Conservation (phyloP, 2,329 filamentous ascomycete genomes). For the Fusarium setosum region DNA sequence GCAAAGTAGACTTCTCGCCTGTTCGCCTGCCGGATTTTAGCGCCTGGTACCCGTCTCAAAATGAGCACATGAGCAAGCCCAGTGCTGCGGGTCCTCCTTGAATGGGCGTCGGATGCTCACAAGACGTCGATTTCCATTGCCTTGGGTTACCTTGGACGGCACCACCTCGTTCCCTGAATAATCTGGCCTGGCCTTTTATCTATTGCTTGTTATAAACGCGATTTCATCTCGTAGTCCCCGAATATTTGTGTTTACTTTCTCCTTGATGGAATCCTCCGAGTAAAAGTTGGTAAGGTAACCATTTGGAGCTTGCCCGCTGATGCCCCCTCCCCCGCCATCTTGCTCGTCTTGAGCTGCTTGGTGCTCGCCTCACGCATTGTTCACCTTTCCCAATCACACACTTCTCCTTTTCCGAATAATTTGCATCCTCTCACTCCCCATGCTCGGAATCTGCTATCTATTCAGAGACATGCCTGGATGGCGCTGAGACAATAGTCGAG, state of each 20-base stretch:
- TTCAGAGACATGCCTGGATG: conserved; percentile 29
- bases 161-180: conserved; percentile 3
- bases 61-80: conserved; percentile 61
- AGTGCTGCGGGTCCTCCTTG: conserved; percentile 50
- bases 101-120: conserved; percentile 35
- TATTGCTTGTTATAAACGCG: background rate
- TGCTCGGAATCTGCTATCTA: conserved; percentile 9
- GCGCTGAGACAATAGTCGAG: conserved; percentile 31
- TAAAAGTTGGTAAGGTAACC: background rate
- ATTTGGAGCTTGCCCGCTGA: background rate
- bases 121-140: conserved; percentile 34
- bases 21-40: conserved; percentile 14
- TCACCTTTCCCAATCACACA: conserved; percentile 26
- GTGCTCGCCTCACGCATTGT: conserved; percentile 21
- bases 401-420: conserved; percentile 17
- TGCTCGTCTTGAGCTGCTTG: background rate
- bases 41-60: conserved; percentile 50
- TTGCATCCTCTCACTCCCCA: conserved; percentile 21
- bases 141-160: conserved; percentile 2
- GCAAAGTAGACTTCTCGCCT: conserved; percentile 22
- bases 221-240: background rate
- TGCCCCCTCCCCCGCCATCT: conserved; percentile 5
- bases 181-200: background rate
- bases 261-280: conserved; percentile 4
- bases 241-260: background rate